These are phyloP conservation scores for Lecanoromycetidae sp. DNA, from an alignment of 2,329 filamentous ascomycete species.

Conservation along the genomic window DNA sequence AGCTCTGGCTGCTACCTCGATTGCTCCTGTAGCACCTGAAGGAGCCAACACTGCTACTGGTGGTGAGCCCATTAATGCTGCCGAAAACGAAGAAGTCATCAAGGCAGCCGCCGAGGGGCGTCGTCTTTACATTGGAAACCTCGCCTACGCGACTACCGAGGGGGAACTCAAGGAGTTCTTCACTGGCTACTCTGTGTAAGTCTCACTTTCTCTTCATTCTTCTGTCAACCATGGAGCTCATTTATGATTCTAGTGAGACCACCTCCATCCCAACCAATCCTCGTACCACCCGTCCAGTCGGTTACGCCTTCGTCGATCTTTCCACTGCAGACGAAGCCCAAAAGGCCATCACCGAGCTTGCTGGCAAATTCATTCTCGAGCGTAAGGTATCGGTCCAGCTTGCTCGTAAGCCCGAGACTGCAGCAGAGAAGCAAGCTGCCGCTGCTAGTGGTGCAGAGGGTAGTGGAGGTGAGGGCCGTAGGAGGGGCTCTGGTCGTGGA, in stretches of 20 bases:
- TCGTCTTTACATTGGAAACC: slow-evolving; percentile 99
- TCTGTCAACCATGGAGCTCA: slow-evolving; percentile 23
- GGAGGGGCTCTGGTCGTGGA: slow-evolving; percentile 47
- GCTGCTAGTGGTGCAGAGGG: slow-evolving; percentile 61
- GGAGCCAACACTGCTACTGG: slow-evolving; percentile 42
- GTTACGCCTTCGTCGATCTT: slow-evolving; percentile 97
- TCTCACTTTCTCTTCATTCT: slow-evolving; percentile 25
- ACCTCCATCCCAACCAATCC: slow-evolving; percentile 99
- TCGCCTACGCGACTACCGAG: slow-evolving; percentile 99
- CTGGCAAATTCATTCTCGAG: slow-evolving; percentile 93
- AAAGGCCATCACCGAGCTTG: slow-evolving; percentile 88
- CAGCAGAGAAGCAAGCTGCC: slow-evolving; percentile 63
- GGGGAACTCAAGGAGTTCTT: slow-evolving; percentile 99
- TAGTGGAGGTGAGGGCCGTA: slow-evolving; percentile 52
- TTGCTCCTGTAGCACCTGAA: slow-evolving; percentile 34
- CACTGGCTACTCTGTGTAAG: slow-evolving; percentile 98
- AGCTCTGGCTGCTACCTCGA: slow-evolving; percentile 53
- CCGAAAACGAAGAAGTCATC: slow-evolving; percentile 80
- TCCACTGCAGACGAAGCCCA: slow-evolving; percentile 89
- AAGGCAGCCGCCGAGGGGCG: slow-evolving; percentile 97
- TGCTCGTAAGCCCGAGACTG: slow-evolving; percentile 88
- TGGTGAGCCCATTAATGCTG: slow-evolving; percentile 57
- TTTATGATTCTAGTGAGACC: slow-evolving; percentile 60
- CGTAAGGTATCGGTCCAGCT: slow-evolving; percentile 99
- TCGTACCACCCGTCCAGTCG: slow-evolving; percentile 93